Conservation (phyloP, 83 land plant genomes). For the Diphasiastrum complanatum region DNA sequence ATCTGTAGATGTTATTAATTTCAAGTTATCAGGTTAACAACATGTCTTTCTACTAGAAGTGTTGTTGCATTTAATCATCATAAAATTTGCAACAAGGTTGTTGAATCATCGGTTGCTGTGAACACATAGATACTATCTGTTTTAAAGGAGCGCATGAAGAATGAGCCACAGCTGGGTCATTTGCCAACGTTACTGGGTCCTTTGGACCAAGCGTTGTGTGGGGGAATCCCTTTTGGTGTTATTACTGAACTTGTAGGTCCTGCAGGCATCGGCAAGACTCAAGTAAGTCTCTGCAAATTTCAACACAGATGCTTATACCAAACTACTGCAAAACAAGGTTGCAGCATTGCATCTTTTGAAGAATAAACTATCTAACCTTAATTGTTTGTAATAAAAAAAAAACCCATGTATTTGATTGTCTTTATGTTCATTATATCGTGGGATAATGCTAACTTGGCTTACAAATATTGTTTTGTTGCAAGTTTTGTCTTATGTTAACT, state of each 20-base stretch:
- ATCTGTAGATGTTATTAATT: too few relatives aligned
- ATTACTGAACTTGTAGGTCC: constrained; percentile 84
- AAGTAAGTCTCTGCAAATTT: constrained; percentile 31
- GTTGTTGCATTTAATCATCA: not conserved
- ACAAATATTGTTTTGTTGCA: constrained; percentile 9
- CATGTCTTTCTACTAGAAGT: too few relatives aligned
- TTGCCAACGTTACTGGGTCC: constrained; percentile 57
- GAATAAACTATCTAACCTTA: not conserved
- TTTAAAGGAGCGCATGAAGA: constrained; percentile 37
- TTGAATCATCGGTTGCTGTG: not conserved
- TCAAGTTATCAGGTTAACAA: too few relatives aligned
- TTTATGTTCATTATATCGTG: too few relatives aligned
- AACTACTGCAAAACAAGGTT: not conserved
- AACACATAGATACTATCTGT: constrained; percentile 48
- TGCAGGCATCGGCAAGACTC: constrained; percentile 85
- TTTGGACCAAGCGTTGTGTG: constrained; percentile 62
- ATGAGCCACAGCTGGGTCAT: constrained; percentile 45
- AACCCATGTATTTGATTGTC: too few relatives aligned
- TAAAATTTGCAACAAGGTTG: not conserved
- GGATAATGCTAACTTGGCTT: too few relatives aligned
- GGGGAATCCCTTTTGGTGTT: constrained; percentile 88
- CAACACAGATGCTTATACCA: not conserved
- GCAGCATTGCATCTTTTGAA: not conserved
- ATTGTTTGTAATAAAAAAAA: too few relatives aligned
- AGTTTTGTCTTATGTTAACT: constrained; percentile 76